Base-by-base conservation (phyloP, 2,329 filamentous ascomycete species). In the Alternaria triticina region DNA sequence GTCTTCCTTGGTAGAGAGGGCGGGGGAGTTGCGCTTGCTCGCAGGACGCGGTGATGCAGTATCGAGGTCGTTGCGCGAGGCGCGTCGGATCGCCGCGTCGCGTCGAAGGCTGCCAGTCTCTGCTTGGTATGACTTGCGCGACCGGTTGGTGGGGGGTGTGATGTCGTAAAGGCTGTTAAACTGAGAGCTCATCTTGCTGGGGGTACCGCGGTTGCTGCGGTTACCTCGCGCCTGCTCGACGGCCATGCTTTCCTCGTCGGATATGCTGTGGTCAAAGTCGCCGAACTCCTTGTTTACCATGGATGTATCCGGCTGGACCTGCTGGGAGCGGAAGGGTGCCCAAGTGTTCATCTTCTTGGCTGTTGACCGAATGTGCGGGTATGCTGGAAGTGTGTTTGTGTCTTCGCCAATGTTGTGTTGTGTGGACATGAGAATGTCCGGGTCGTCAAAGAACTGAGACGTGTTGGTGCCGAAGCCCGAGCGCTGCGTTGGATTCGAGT, bases 201-300 rank as follows among this genome's bases (percentile, higher is more conserved):
- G 81, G 22, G 74, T 80, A 63, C 70, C 74, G 44, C 74, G 74
- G 54, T 76, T 75, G 68, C 76, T 80, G 43, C 78, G 75, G 64
- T 81, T 81, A 22, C 79, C 74, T 58, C 88, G 83, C 49, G 85
- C 87, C 30, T 87, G 74, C 71, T 90, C 88, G 59, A 90, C 82
- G 3, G 86, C 88, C 62, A 85, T 80, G 55, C 81, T 82, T 54
- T 84, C 82, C 44, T 85, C 81, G 12, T 81, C 78, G 5, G 77
- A 76, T 11, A 74, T 59, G 59, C 79, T 78, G 17, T 84, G 82
- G 28, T 80, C 77, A 61, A 82, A 82, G 64, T 82, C 79, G 30
- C 69, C 67, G 50, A 82, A 82, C 36, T 80, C 71, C 50, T 77
- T 80, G 65, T 77, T 76, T 23, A 81, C 74, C 72, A 80, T 77